Evolutionary conservation across 1,284 basidiomycete genomes (phyloP).

Genomic region (Wolfiporia cocos): DNA sequence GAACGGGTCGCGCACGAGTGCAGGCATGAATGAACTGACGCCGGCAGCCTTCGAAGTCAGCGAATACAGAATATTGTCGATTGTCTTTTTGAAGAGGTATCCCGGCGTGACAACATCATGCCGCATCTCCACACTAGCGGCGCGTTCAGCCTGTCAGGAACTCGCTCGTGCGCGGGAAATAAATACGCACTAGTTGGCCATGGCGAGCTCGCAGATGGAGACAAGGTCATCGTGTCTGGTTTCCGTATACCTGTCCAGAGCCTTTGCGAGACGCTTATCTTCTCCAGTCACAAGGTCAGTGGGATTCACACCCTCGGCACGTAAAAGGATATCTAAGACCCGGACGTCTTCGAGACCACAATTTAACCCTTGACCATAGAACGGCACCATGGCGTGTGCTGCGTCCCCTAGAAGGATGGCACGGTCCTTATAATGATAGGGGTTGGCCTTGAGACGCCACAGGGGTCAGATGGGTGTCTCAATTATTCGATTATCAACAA

Average conservation of each 20-base stretch:
- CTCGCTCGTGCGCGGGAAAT: neutral
- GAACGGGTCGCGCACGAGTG: conserved; percentile 39
- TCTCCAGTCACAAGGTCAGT: conserved; percentile 29
- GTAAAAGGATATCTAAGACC: conserved; percentile 75
- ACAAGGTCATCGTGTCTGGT: conserved; percentile 83
- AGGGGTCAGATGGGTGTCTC: no score
- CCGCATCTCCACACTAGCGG: conserved; percentile 84
- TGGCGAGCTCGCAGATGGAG: conserved; percentile 88
- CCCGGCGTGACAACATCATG: conserved; percentile 81
- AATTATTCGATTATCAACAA: no score
- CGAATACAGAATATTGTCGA: conserved; percentile 75
- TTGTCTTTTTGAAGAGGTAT: conserved; percentile 76
- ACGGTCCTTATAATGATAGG: conserved; percentile 88
- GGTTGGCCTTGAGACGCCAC: conserved; percentile 59
- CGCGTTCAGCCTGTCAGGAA: conserved; percentile 2
- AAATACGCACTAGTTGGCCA: conserved; percentile 85
- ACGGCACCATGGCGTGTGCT: conserved; percentile 96
- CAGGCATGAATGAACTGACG: conserved; percentile 23
- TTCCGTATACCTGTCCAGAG: conserved; percentile 74
- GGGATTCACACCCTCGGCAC: conserved; percentile 56
- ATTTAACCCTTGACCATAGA: conserved; percentile 98
- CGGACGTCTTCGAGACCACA: conserved; percentile 97
- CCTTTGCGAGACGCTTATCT: conserved; percentile 56
- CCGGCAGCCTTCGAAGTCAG: conserved; percentile 43
- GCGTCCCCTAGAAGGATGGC: conserved; percentile 91